Evolutionary conservation across 2,329 filamentous ascomycete genomes (phyloP).

Genomic region (Aureobasidium melanogenum): DNA sequence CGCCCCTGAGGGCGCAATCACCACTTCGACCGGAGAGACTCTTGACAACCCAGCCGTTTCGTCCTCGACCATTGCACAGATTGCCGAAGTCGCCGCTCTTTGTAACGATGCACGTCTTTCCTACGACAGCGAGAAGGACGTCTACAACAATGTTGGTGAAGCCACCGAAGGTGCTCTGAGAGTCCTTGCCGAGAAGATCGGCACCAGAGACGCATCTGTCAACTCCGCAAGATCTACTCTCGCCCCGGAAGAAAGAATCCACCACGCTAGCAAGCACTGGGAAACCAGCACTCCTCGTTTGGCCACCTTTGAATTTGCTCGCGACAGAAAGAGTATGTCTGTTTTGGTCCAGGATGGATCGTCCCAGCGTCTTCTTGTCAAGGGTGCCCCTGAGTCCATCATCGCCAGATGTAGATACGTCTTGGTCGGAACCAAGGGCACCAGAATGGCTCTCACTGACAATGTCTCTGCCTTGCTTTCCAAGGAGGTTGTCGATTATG

Average conservation of each 20-base stretch:
- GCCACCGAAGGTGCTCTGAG: slow-evolving; percentile 90
- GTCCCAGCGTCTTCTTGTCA: slow-evolving; percentile 78
- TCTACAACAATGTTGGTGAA: slow-evolving; percentile 80
- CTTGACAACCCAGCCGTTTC: slow-evolving; percentile 59
- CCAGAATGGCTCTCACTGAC: slow-evolving; percentile 62
- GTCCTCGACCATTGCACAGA: slow-evolving; percentile 71
- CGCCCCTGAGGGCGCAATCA: slow-evolving; percentile 68
- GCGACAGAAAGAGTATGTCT: slow-evolving; percentile 98
- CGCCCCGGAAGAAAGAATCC: slow-evolving; percentile 53
- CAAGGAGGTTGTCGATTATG: slow-evolving; percentile 79
- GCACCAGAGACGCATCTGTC: slow-evolving; percentile 59
- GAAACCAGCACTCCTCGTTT: slow-evolving; percentile 66
- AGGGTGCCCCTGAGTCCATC: slow-evolving; percentile 91
- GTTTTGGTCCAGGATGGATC: slow-evolving; percentile 68
- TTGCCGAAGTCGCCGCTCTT: slow-evolving; percentile 60
- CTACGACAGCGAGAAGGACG: slow-evolving; percentile 66
- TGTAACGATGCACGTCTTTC: slow-evolving; percentile 85
- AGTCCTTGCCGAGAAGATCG: slow-evolving; percentile 88
- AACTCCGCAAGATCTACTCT: slow-evolving; percentile 45
- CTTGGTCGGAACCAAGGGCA: slow-evolving; percentile 68
- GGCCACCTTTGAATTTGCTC: slow-evolving; percentile 91
- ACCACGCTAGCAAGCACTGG: slow-evolving; percentile 78
- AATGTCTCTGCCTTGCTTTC: slow-evolving; percentile 62
- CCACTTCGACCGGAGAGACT: slow-evolving; percentile 53
- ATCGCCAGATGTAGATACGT: slow-evolving; percentile 84